Evolutionary conservation across 2,329 filamentous ascomycete species (phyloP), one percentile per base, ranked within the genome.

Genomic region (Trichoderma sp.): DNA sequence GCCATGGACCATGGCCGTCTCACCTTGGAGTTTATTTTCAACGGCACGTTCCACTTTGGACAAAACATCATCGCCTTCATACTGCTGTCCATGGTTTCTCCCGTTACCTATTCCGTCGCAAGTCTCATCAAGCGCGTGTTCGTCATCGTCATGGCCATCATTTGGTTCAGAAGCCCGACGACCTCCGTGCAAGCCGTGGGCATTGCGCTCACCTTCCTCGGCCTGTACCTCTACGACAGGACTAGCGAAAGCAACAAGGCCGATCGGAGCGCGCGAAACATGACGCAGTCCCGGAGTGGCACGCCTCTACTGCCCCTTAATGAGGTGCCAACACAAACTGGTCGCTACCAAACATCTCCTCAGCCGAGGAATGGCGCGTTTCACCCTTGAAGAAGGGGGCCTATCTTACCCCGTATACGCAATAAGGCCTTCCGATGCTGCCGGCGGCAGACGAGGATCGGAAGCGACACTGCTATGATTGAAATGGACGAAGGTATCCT

Each of bases 111-210:
- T 86, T 98, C 95, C 0, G 96, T 99, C 50, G 97, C 97, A 45
- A 97, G 94, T 75, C 88, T 99, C 77, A 97, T 99, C 85, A 99
- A 99, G 86, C 93, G 97, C 66, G 97, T 99, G 14, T 98, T 98
- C 81, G 96, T 99, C 81, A 98, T 99, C 80, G 91, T 97, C 76
- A 93, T 98, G 79, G 95, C 97, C 7, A 96, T 99, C 77, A 86
- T 98, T 79, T 99, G 97, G 97, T 99, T 98, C 85, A 93, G 95
- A 78, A 98, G 92, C 83, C 91, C 93, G 1, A 98, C 97, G 38
- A 98, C 94, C 6, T 89, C 88, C 18, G 84, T 97, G 18, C 97
- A 99, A 84, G 94, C 91, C 1, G 88, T 93, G 59, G 97, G 97
- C 18, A 98, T 99, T 80, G 90, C 86, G 4, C 90, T 99, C 63